Evolutionary conservation across 345 rosid species (phyloP).

Genomic region (Brassica juncea): DNA sequence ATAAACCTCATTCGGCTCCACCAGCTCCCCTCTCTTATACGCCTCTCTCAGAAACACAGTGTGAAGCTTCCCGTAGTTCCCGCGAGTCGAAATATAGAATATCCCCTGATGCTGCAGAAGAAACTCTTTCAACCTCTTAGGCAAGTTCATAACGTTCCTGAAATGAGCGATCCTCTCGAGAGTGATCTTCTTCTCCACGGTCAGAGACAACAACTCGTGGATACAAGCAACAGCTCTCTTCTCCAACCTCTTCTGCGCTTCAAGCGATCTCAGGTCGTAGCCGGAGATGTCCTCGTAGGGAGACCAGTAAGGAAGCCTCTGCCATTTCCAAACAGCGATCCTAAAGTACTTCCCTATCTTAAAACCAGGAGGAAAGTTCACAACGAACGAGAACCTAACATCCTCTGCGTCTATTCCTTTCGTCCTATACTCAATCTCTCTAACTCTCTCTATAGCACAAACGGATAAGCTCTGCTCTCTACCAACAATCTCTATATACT

Average conservation of each 20-base stretch:
- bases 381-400: slow-evolving; percentile 72
- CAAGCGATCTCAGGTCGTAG: slow-evolving; percentile 82
- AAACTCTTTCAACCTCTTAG: slow-evolving; percentile 85
- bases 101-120: slow-evolving; percentile 90
- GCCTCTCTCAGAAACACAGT: slow-evolving; percentile 88
- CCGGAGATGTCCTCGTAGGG: slow-evolving; percentile 87
- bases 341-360: slow-evolving; percentile 86
- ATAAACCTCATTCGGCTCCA: slow-evolving; percentile 78
- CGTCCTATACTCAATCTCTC: slow-evolving; percentile 86
- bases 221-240: slow-evolving; percentile 92
- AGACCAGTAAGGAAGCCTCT: slow-evolving; percentile 89
- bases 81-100: slow-evolving; percentile 90
- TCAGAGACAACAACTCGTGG: slow-evolving; percentile 77
- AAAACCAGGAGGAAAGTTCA: slow-evolving; percentile 92
- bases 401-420: slow-evolving; percentile 85
- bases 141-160: slow-evolving; percentile 74
- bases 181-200: slow-evolving; percentile 87
- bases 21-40: slow-evolving; percentile 74
- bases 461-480: slow-evolving; percentile 55
- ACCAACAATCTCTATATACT: slow-evolving; percentile 77
- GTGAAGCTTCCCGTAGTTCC: slow-evolving; percentile 93
- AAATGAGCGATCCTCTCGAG: slow-evolving; percentile 93
- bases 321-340: slow-evolving; percentile 98
- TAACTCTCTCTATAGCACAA: slow-evolving; percentile 74
- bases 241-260: slow-evolving; percentile 93